A percentile compares a stretch with the other conserved stretches of the same genome.
These are phyloP conservation scores for Plenodomus tracheiphilus DNA, from an alignment of 2,329 filamentous ascomycete genomes.

Conservation along the genomic window DNA sequence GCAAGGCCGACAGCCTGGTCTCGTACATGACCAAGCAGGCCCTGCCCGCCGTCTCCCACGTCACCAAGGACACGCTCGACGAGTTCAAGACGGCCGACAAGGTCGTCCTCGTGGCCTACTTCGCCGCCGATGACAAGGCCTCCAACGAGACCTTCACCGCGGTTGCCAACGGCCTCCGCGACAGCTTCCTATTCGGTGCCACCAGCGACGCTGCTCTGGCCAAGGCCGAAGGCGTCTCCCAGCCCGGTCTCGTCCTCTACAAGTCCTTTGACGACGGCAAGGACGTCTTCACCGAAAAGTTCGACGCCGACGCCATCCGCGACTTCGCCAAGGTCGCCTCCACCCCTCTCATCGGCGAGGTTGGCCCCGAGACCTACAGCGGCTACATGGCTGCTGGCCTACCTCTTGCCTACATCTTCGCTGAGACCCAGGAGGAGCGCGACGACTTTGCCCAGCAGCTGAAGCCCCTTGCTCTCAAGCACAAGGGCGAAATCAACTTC, in stretches of 20 bases:
- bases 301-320: constrained; percentile 78
- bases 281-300: constrained; percentile 77
- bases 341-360: constrained; percentile 90
- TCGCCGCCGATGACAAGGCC: constrained; percentile 76
- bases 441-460: constrained; percentile 73
- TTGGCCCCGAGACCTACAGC: constrained; percentile 95
- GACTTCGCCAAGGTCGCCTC: constrained; percentile 82
- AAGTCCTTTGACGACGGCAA: constrained; percentile 98
- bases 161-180: constrained; percentile 75
- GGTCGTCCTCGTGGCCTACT: constrained; percentile 90
- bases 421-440: constrained; percentile 89
- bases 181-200: constrained; percentile 90
- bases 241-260: constrained; percentile 89
- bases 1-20: constrained; percentile 77
- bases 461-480: constrained; percentile 85
- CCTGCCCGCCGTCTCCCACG: constrained; percentile 83
- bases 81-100: constrained; percentile 99
- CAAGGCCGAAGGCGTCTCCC: constrained; percentile 85
- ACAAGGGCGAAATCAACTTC: constrained; percentile 95
- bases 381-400: constrained; percentile 91
- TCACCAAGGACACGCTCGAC: constrained; percentile 80
- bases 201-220: constrained; percentile 82
- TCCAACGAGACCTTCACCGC: constrained; percentile 84
- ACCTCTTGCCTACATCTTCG: constrained; percentile 96
- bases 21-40: constrained; percentile 99